Base-by-base conservation (phyloP, 805 yeast genomes). In the Pichia sporocuriosa region DNA sequence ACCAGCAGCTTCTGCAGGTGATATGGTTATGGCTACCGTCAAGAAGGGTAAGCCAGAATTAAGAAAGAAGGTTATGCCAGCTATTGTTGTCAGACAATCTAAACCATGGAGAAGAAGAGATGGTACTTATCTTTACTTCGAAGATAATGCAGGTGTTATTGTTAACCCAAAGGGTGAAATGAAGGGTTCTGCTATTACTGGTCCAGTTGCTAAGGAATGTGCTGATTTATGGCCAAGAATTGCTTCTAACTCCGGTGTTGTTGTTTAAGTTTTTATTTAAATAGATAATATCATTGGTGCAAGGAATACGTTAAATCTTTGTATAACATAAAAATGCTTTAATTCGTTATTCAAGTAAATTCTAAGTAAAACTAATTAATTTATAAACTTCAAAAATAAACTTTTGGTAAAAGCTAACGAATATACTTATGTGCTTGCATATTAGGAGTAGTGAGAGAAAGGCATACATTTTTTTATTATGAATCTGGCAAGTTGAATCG, bases 1-100 rank as follows among this genome's bases (percentile, higher is more conserved):
- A 65, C 99, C 99, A 72, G 98, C 98, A 67, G 98, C 97, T 63
- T 88, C 97, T 66, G 90, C 93, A 63, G 99, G 99, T 81, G 99
- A 94, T 76, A 87, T 87, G 96, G 95, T 86, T 67, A 86, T 86
- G 90, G 85, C 98, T 65, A 93, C 99, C 65, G 99, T 93, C 72
- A 93, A 93, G 87, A 93, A 94, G 79, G 99, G 99, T 85, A 93
- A 93, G 88, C 99, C 99, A 72, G 99, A 93, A 78, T 87, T 93
- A 72, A 89, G 99, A 84, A 93, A 93, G 96, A 93, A 93, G 83
- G 97, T 93, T 63, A 89, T 94, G 96, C 98, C 97, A 73, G 98
- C 98, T 65, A 87, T 93, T 64, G 97, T 93, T 68, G 84, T 93
- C 58, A 90, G 99, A 78, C 99, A 93, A 80, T 76, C 98, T 58